Percentiles rank a stretch among this genome's conserved stretches.
phyloP scores from a whole-genome alignment of 2,329 filamentous ascomycete species.

The Didymella lethalis region DNA sequence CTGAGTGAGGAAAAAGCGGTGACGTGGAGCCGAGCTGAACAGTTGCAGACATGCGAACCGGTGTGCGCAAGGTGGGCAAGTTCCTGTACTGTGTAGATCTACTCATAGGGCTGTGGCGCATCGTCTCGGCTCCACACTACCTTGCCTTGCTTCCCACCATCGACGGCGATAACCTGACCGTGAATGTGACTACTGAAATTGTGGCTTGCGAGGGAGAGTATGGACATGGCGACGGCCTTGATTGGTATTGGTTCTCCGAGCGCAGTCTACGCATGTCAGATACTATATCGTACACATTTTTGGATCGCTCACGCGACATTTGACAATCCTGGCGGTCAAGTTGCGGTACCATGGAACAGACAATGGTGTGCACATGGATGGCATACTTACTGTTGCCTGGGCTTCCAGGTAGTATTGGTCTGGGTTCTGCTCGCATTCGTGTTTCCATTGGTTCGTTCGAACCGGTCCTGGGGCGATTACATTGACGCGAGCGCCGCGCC shows the following conservation, averaged over 20 bases:
- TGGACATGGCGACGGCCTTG: constrained; percentile 55
- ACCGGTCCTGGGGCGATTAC: constrained; percentile 58
- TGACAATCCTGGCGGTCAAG: not conserved
- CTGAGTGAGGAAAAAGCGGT: not conserved
- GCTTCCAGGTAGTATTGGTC: constrained; percentile 53
- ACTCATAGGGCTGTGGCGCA: constrained; percentile 12
- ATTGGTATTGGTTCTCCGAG: constrained; percentile 51
- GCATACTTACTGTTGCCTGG: constrained; percentile 52
- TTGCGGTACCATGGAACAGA: not conserved
- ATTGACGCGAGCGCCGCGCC: constrained; percentile 54
- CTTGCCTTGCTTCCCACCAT: constrained; percentile 57
- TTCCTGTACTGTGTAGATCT: not conserved
- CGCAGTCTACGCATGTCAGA: constrained; percentile 39
- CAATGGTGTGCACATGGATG: not conserved
- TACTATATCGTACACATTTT: not conserved
- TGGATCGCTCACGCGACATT: not conserved
- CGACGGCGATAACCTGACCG: constrained; percentile 57
- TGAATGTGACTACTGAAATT: constrained; percentile 55
- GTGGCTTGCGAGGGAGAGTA: constrained; percentile 58
- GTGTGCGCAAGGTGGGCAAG: not conserved
- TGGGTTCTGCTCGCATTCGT: constrained; percentile 52
- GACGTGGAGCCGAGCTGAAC: not conserved
- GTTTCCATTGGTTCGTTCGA: constrained; percentile 53
- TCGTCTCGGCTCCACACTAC: constrained; percentile 53
- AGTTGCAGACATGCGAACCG: not conserved